phyloP scores from a whole-genome alignment of 2,329 filamentous ascomycete species.

The Stachybotrys chartarum region DNA sequence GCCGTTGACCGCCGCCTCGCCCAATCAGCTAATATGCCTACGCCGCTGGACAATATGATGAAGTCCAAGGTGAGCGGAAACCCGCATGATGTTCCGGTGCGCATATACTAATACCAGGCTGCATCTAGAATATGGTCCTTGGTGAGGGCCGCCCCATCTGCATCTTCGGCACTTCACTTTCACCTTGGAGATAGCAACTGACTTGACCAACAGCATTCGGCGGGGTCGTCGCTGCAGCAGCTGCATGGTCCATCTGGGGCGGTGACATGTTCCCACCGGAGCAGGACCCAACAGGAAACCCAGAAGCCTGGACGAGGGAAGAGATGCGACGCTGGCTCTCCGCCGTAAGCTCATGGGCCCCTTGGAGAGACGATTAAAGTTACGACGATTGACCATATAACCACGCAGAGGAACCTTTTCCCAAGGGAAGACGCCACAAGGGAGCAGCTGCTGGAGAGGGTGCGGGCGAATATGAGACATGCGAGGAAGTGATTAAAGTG shows the following conservation, averaged over 20 bases:
- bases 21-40: conserved; percentile 46
- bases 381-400: background rate
- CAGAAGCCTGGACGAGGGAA: conserved; percentile 64
- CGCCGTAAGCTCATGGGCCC: conserved; percentile 45
- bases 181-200: conserved; percentile 5
- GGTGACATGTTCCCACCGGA: conserved; percentile 73
- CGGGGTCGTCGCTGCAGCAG: conserved; percentile 72
- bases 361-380: background rate
- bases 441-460: conserved; percentile 39
- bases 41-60: conserved; percentile 59
- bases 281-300: conserved; percentile 71
- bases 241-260: conserved; percentile 80
- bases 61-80: conserved; percentile 54
- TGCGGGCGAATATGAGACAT: conserved; percentile 39
- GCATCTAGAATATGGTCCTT: conserved; percentile 57
- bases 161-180: conserved; percentile 9
- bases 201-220: conserved; percentile 57
- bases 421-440: conserved; percentile 34
- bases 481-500: conserved; percentile 17
- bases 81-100: background rate
- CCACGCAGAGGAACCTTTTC: conserved; percentile 35
- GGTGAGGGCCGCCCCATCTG: conserved; percentile 39
- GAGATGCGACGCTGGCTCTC: conserved; percentile 78
- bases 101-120: background rate
- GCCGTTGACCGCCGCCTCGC: no score